Conservation (phyloP, 2,329 filamentous ascomycete genomes). For the Fusarium nelsonii region DNA sequence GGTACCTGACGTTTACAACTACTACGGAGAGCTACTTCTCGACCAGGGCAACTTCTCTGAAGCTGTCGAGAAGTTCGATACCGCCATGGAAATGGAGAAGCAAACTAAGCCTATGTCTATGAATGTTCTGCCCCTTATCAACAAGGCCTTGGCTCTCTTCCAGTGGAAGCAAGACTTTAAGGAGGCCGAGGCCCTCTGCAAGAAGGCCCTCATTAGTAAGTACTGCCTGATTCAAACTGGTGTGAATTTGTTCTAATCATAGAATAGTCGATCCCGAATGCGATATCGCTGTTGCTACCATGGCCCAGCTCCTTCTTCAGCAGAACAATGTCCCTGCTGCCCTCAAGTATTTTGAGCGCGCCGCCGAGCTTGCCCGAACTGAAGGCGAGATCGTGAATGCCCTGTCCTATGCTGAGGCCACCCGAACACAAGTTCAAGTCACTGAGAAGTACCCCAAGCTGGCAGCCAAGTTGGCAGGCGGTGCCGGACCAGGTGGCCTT, state of each 20-base stretch:
- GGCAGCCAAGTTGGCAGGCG: constrained; percentile 71
- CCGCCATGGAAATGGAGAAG: constrained; percentile 98
- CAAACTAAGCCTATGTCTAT: constrained; percentile 92
- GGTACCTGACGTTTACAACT: constrained; percentile 98
- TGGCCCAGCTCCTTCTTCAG: constrained; percentile 96
- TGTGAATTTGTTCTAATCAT: constrained; percentile 51
- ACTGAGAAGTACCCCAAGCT: constrained; percentile 88
- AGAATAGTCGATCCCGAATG: constrained; percentile 92
- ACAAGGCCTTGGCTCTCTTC: constrained; percentile 97
- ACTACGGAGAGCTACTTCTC: constrained; percentile 96
- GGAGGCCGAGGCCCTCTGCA: constrained; percentile 95
- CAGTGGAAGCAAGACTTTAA: constrained; percentile 98
- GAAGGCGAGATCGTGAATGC: constrained; percentile 97
- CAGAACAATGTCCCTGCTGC: constrained; percentile 97
- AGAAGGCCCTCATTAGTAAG: constrained; percentile 97
- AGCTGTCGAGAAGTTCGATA: constrained; percentile 98
- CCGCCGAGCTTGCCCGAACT: constrained; percentile 92
- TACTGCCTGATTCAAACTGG: constrained; percentile 42
- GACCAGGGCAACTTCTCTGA: constrained; percentile 97
- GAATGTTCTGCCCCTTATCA: constrained; percentile 97
- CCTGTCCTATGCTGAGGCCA: constrained; percentile 95
- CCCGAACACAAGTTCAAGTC: constrained; percentile 92
- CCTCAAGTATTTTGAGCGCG: constrained; percentile 95
- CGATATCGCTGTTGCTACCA: constrained; percentile 97
- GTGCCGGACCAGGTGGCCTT: constrained; percentile 53